Evolutionary conservation across 2,329 filamentous ascomycete genomes (phyloP), one percentile per base, ranked within the genome.

Genomic region (Bipolaris gigantea): DNA sequence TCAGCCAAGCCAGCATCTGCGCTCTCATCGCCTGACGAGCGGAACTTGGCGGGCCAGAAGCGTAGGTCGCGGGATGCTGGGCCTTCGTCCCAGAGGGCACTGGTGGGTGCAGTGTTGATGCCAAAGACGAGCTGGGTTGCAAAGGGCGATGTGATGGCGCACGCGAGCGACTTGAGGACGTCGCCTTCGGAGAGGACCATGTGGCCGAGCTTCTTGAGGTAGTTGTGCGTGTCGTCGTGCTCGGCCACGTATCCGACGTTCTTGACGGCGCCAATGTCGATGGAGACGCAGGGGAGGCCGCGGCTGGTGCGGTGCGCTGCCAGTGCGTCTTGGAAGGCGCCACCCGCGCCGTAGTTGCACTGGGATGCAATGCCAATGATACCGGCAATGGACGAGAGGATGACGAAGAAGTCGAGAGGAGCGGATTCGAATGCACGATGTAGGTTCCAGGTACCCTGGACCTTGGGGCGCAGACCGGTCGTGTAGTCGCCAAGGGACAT

Each of bases 241-340:
- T 55, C n/a, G 5, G 39, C 23, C 2, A 79, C 62, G 49, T 70
- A 75, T 1, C 79, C 78, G 5, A 65, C 43, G 11, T 56, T 76
- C 4, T 69, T 66, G 10, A 86, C 76, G 1, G 78, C 77, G 0
- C 82, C 82, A 10, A 86, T 71, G 60, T 85, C 78, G 2, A 87
- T 51, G 1, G 53, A 32, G 2, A 72, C 0, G 79, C 77, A 79
- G 3, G 76, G 71, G 2, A 66, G 60, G 10, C 60, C 56, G 2
- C 45, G 47, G 5, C 18, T 36, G 11, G 35, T 43, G 1, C 66
- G 57, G 32, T 62, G 66, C 15, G 56, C 49, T 5, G 50, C 53
- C 35, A 70, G 65, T 5, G 55, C 34, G 40, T 66, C 64, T n/a
- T 67, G 64, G 59, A 67, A 70, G 0, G 53, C 45, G 54, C 81